These are phyloP conservation scores for Kodamaea neixiangensis DNA, from an alignment of 805 yeast species.

Conservation along the genomic window DNA sequence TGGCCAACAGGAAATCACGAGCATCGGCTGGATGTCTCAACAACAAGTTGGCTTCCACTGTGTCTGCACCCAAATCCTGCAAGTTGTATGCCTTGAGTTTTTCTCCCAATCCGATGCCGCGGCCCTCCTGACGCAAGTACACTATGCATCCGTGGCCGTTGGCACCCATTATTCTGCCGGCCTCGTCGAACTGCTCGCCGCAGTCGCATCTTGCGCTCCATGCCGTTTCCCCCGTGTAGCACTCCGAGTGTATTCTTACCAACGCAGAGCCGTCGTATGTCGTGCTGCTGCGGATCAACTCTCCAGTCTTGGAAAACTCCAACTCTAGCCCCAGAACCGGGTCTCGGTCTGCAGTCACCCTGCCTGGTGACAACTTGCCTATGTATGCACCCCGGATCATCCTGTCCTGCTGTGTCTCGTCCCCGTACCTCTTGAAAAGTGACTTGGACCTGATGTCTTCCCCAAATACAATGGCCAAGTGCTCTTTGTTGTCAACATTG, in stretches of 20 bases:
- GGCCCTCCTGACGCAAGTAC: constrained; percentile 94
- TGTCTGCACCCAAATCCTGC: constrained; percentile 98
- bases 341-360: constrained; percentile 68
- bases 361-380: constrained; percentile 87
- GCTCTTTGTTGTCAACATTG: constrained; percentile 87
- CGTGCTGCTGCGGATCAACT: constrained; percentile 26
- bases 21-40: constrained; percentile 97
- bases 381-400: constrained; percentile 99
- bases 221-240: constrained; percentile 98
- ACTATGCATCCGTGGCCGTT: constrained; percentile 93
- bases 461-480: constrained; percentile 95
- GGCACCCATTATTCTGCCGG: constrained; percentile 88
- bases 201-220: constrained; percentile 99
- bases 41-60: constrained; percentile 92
- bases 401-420: constrained; percentile 86
- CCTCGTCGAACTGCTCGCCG: constrained; percentile 98
- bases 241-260: constrained; percentile 93
- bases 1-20: constrained; percentile 90
- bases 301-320: constrained; percentile 36
- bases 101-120: constrained; percentile 98
- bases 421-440: constrained; percentile 58
- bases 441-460: constrained; percentile 81
- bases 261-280: constrained; percentile 50
- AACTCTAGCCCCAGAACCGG: constrained; percentile 23
- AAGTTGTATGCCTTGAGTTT: constrained; percentile 94